Evolutionary conservation across 2,329 filamentous ascomycete species (phyloP).

Genomic region (Ophiocordyceps camponoti-rufipedis): DNA sequence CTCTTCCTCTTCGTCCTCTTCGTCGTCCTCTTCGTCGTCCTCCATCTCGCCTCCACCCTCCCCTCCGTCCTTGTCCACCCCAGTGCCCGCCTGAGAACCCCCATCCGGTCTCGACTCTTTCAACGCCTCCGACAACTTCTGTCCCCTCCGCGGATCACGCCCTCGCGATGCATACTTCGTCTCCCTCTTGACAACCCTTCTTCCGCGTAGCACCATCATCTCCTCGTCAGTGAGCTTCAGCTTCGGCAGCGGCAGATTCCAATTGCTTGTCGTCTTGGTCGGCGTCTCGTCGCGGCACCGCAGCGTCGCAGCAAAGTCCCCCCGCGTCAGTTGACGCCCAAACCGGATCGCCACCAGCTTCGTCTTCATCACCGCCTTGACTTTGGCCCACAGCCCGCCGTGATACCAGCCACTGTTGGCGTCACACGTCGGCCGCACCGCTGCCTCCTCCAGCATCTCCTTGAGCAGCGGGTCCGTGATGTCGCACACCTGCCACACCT

Average conservation of each 20-base stretch:
- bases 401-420: constrained; percentile 66
- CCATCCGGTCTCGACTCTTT: constrained; percentile 7
- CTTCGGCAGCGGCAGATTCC: constrained; percentile 16
- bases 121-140: constrained; percentile 5
- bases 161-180: constrained; percentile 17
- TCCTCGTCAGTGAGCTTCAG: constrained; percentile 17
- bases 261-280: constrained; percentile 11
- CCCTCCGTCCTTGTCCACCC: background rate
- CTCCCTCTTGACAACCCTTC: constrained; percentile 17
- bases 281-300: constrained; percentile 17
- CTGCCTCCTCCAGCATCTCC: constrained; percentile 43
- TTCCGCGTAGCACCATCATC: constrained; percentile 14
- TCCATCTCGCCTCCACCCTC: constrained; percentile 5
- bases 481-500: constrained; percentile 90
- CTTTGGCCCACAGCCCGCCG: constrained; percentile 65
- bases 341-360: constrained; percentile 57
- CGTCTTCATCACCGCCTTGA: constrained; percentile 71
- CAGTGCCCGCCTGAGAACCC: background rate
- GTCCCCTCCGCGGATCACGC: constrained; percentile 6
- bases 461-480: constrained; percentile 63
- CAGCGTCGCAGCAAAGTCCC: constrained; percentile 17
- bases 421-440: constrained; percentile 41
- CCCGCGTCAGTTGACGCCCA: constrained; percentile 25
- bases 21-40: background rate
- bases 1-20: background rate